Evolutionary conservation across 2,329 filamentous ascomycete species (phyloP), one percentile per base, ranked within the genome.

Genomic region (Trichoderma cornu-damae): DNA sequence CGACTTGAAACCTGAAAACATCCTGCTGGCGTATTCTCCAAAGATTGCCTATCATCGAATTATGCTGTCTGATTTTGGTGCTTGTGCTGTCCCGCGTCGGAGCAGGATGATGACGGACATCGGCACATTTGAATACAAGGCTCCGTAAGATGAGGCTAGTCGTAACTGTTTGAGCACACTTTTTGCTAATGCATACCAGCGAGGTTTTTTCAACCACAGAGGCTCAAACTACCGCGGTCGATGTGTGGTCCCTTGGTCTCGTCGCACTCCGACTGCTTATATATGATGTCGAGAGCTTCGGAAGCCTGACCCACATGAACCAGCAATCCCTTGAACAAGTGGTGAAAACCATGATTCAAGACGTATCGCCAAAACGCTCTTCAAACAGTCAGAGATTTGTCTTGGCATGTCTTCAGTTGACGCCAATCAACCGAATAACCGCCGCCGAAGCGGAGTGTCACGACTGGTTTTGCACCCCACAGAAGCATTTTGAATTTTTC

Each of bases 1-100:
- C 1, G 80, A 83, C 55, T 67, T 82, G 28, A 82, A 83, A 60
- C 78, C 75, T 0, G 79, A 81, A 61, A 82, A 82, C 38, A 72
- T 83, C 3, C 73, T 82, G 9, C 70, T 80, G 56, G 75, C 74
- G 0, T 73, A 72, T 12, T 77, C 76, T 2, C 76, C 77, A 0
- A 73, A 70, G 24, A 66, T 72, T 9, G 67, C 69, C 2, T 75
- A 76, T 40, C 69, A 72, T 50, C 71, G 79, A 7, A 68, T 82
- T 2, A 75, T 79, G 60, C 70, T 83, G 9, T 76, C 79, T 0
- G 80, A 83, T 59, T 77, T 83, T 69, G 79, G 79, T 2, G 74
- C 73, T 42, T 78, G 77, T 1, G 77, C 72, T 11, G 70, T 76
- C 9, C 67, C 73, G 7, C 69, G 67, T 40, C 68, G 71, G 3